These are phyloP conservation scores for Zizania latifolia DNA, from an alignment of 176 grass and related monocot genomes.

Conservation along the genomic window DNA sequence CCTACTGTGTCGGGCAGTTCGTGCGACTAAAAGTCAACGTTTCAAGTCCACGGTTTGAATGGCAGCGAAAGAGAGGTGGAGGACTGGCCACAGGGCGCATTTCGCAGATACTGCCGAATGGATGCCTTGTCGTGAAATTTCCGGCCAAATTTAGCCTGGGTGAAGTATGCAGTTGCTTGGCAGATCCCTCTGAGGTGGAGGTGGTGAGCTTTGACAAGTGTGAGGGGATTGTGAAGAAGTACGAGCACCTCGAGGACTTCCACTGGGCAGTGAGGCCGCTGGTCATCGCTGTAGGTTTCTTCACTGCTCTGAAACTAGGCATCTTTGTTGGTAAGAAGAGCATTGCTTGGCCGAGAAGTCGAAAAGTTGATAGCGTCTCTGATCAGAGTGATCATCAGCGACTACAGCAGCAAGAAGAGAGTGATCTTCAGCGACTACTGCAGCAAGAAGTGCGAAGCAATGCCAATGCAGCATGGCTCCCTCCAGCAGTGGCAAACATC, in stretches of 20 bases:
- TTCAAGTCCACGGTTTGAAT: conserved; percentile 62
- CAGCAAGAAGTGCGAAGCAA: conserved; percentile 28
- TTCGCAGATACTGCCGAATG: conserved; percentile 67
- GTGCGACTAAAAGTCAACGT: conserved; percentile 55
- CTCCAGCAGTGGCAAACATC: conserved; percentile 66
- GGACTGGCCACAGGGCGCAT: conserved; percentile 59
- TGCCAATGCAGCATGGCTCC: conserved; percentile 37
- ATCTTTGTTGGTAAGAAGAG: conserved; percentile 54
- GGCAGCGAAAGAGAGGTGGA: conserved; percentile 63
- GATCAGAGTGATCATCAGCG: conserved; percentile 37
- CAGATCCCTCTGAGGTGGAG: conserved; percentile 86
- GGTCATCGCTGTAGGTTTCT: conserved; percentile 65
- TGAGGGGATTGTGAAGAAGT: conserved; percentile 84
- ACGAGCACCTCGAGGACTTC: conserved; percentile 86
- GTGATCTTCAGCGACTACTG: no score
- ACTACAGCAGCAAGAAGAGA: background rate
- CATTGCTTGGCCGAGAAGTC: conserved; percentile 41
- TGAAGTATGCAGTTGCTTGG: conserved; percentile 50
- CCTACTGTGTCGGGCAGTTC: conserved; percentile 80
- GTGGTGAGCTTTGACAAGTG: conserved; percentile 73
- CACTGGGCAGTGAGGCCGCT: conserved; percentile 90
- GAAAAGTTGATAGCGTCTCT: conserved; percentile 39
- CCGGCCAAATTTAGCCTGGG: conserved; percentile 70
- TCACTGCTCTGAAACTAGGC: conserved; percentile 66
- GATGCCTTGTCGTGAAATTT: conserved; percentile 76